These are phyloP conservation scores for Claviceps purpurea DNA, from an alignment of 2,329 filamentous ascomycete species.

Conservation along the genomic window DNA sequence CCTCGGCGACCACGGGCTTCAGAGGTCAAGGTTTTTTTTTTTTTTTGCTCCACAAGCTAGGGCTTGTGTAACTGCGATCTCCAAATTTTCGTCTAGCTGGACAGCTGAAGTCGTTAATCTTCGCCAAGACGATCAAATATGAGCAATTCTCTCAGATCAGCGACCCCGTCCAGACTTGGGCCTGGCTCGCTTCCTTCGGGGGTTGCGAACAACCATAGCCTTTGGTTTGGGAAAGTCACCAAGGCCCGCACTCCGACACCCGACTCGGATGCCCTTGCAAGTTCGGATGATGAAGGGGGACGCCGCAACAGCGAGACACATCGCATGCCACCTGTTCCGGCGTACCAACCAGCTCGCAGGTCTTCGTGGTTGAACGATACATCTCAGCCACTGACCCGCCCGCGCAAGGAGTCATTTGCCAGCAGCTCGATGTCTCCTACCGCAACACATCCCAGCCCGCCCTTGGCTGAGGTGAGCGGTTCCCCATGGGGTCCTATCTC, in stretches of 20 bases:
- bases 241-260: conserved; percentile 75
- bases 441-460: conserved; percentile 68
- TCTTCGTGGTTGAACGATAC: conserved; percentile 83
- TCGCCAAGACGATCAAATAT: conserved; percentile 21
- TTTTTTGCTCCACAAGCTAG: neutral
- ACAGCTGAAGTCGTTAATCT: neutral
- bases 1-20: neutral
- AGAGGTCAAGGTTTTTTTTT: too few relatives aligned
- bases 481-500: conserved; percentile 43
- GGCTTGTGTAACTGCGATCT: neutral
- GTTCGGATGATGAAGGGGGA: conserved; percentile 85
- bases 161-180: conserved; percentile 37
- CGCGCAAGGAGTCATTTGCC: conserved; percentile 65
- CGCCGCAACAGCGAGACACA: conserved; percentile 43
- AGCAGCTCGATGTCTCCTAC: conserved; percentile 66
- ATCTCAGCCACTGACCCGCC: conserved; percentile 45
- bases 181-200: conserved; percentile 30
- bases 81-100: neutral
- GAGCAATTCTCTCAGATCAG: conserved; percentile 38
- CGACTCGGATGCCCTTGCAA: conserved; percentile 85
- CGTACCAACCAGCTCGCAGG: conserved; percentile 52
- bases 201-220: conserved; percentile 45
- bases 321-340: conserved; percentile 28
- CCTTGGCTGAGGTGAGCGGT: conserved; percentile 48
- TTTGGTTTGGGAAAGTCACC: conserved; percentile 57